These are phyloP conservation scores for Brettanomyces anomalus DNA, from an alignment of 805 yeast genomes.

Conservation along the genomic window DNA sequence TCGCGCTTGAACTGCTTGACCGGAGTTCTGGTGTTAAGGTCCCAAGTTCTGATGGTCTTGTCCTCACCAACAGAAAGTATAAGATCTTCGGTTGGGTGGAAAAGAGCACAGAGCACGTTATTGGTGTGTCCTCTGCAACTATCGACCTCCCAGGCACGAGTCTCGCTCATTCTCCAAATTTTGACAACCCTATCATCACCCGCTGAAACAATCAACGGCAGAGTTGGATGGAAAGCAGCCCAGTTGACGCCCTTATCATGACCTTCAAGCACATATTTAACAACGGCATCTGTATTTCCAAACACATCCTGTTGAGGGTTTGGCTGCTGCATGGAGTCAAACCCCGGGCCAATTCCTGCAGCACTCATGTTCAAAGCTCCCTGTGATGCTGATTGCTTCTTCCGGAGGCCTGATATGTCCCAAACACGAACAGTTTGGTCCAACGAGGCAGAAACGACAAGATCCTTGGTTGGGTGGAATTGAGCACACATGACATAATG, in stretches of 20 bases:
- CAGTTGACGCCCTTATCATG: conserved; percentile 98
- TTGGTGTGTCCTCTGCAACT: conserved; percentile 97
- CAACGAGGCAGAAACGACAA: conserved; percentile 89
- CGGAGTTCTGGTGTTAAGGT: conserved; percentile 84
- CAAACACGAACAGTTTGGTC: conserved; percentile 99
- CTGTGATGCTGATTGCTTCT: conserved; percentile 78
- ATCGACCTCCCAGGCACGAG: conserved; percentile 99
- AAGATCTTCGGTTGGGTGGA: conserved; percentile 90
- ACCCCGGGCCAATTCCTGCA: conserved; percentile 20
- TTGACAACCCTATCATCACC: conserved; percentile 95
- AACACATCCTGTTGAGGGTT: conserved; percentile 85
- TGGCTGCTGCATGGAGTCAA: conserved; percentile 37
- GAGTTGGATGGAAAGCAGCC: conserved; percentile 96
- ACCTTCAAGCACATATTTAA: conserved; percentile 92
- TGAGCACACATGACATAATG: conserved; percentile 98
- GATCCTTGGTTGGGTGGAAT: conserved; percentile 92
- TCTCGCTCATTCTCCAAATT: conserved; percentile 95
- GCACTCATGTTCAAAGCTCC: conserved; percentile 10
- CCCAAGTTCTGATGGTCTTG: conserved; percentile 95
- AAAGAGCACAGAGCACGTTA: conserved; percentile 78
- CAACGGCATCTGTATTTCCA: conserved; percentile 89
- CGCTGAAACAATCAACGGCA: conserved; percentile 90
- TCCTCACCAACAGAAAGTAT: conserved; percentile 93
- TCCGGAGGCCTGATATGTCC: conserved; percentile 93
- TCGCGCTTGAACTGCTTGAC: conserved; percentile 93